Evolutionary conservation across 2,329 filamentous ascomycete genomes (phyloP), one percentile per base, ranked within the genome.

Genomic region (Aureobasidium melanogenum): DNA sequence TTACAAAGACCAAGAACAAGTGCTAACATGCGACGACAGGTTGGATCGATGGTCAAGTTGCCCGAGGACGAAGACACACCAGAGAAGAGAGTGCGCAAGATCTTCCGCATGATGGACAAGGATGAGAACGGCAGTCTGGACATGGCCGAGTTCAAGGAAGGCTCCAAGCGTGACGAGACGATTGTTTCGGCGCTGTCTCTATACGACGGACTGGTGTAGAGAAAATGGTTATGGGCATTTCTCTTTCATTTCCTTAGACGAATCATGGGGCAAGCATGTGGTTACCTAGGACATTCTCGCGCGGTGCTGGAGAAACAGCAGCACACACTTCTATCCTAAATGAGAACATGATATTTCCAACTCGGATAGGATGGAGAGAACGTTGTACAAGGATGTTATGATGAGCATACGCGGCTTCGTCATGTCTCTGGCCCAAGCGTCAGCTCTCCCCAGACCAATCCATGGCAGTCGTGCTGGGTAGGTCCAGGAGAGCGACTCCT

Each of bases 101-200:
- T 99, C 75, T 99, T 99, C 82, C 84, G 88, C 71, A 97, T 97
- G 94, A 99, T 99, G 94, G 94, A 99, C 81, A 99, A 99, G 83
- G 94, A 99, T 74, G 93, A 97, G 79, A 97, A 97, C 73, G 94
- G 93, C 69, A 95, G 89, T 72, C 79, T 99, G 69, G 93, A 97
- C 74, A 93, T 97, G 83, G 88, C 92, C 64, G 94, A 99, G 75
- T 99, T 99, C 82, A 97, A 97, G 79, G 94, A 99, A 78, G 94
- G 94, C 68, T 96, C 91, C 80, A 97, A 97, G 81, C 89, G 92
- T 63, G 94, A 99, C 76, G 93, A 97, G 80, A 99, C 94, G 10
- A 99, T 99, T 72, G 94, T 99, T 63, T 97, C 93, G 60, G 94
- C 94, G 36, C 80, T 99, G 71, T 97, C 92, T 62, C 82, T 99